Base-by-base conservation (phyloP, 2,329 filamentous ascomycete species). In the Hymenoscyphus repandus region DNA sequence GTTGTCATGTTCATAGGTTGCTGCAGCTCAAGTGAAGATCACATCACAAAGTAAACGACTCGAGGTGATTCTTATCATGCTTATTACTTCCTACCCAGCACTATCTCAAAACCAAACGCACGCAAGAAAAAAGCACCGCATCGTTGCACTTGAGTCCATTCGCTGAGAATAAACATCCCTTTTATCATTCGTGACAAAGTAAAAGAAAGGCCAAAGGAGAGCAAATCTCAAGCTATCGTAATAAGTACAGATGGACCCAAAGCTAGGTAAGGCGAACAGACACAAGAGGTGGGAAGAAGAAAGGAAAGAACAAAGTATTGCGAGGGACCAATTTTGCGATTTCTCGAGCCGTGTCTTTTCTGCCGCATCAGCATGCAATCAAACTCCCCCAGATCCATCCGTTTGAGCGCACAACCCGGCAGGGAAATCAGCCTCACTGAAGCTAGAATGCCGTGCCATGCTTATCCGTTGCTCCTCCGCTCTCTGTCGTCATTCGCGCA, bases 241-340 rank as follows among this genome's bases (percentile, higher is more conserved):
- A 62, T 64, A 62, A 62, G 58, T 64, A 62, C 60, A 64, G 60
- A 58, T 57, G 50, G 47, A 56, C 61, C 55, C 54, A 55, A 59
- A 58, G 51, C 52, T 57, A 58, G 34, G 57, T 49, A 51, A 57
- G 59, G 37, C 54, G 36, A 38, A 50, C 31, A 54, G 45, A 53
- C 42, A 43, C 20, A 50, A 50, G 46, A 20, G 33, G 37, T 17
- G 45, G 41, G 38, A 46, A 48, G 42, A 45, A 52, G 52, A 50
- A 52, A 47, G 50, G 49, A 52, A 54, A 50, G 32, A 41, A 52
- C 58, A 51, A 43, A 53, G 53, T 54, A 44, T 46, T 37, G 52
- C 37, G 50, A 51, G 43, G 44, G 22, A 53, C 54, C 60, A 54
- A 58, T 61, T 49, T 61, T 62, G 50, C 55, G 50, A 55, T 51